Base-by-base conservation (phyloP, 2,329 filamentous ascomycete genomes). In the Arthrocladium fulminans region DNA sequence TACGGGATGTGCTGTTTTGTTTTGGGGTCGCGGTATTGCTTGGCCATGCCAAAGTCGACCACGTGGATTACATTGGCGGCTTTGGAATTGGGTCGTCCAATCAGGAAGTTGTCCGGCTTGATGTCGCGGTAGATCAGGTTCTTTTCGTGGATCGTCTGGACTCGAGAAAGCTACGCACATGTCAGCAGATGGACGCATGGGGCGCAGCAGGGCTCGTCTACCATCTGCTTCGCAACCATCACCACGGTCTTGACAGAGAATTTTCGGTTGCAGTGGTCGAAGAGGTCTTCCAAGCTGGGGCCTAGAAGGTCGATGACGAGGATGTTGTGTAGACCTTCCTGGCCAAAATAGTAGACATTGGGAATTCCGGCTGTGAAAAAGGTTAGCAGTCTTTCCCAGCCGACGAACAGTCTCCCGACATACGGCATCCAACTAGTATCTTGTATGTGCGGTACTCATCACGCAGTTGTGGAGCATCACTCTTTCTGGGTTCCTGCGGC, bases 381-480 rank as follows among this genome's bases (percentile, higher is more conserved):
- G 38, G 32, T 47, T 22, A 51, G 29, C 50, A 17, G 30, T 44
- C 58, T 55, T 51, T 32, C 41, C 20, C 17, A 6, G 3, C 8
- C 24, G 7, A 22, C 12, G 30, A 12, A 23, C 7, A 10, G 19
- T 42, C 7, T 9, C 38, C 57, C 41, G 50, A 85, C 92, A 85
- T 75, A 98, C 92, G 90, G 75, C 92, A 98, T 66, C 92, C 92
- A 58, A 97, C 92, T 59, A 98, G 81, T 61, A 98, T 97, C 77
- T 98, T 98, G 76, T 98, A 98, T 52, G 92, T 98, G 63, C 92
- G 82, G 70, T 98, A 98, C 69, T 98, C 92, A 77, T 98, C 92
- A 69, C 92, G 84, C 58, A 98, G 73, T 69, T 98, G 92, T 50
- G 92, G 92, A 65, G 92, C 92, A 73, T 98, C 92, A 69, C 90